Percentiles rank a stretch among this genome's conserved stretches.
Evolutionary conservation across 164 flowering plant genomes (phyloP).

Genomic region (Annona squamosa): DNA sequence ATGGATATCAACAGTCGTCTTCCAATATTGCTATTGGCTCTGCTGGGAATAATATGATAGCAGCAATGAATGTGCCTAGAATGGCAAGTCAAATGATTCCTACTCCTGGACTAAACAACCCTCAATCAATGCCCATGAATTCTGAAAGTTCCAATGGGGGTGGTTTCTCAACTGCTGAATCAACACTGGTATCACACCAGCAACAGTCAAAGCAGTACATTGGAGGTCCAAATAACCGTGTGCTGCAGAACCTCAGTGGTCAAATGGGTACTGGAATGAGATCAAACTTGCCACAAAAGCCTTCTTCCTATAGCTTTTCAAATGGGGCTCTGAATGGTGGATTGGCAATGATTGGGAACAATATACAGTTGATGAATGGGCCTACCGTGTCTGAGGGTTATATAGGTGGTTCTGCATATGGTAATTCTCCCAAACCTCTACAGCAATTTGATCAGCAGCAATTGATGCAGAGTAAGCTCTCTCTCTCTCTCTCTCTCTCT

Average conservation of each 20-base stretch:
- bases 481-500: conserved; percentile 32
- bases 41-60: conserved; percentile 44
- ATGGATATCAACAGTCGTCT: conserved; percentile 73
- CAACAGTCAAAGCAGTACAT: conserved; percentile 55
- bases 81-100: conserved; percentile 88
- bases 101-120: conserved; percentile 74
- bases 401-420: conserved; percentile 36
- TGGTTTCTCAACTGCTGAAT: conserved; percentile 59
- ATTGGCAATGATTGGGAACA: conserved; percentile 49
- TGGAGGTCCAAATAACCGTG: conserved; percentile 67
- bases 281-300: conserved; percentile 58
- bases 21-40: conserved; percentile 38
- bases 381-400: conserved; percentile 57
- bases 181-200: conserved; percentile 48
- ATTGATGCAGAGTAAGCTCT: conserved; percentile 45
- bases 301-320: conserved; percentile 42
- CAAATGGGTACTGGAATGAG: conserved; percentile 65
- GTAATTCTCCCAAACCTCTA: conserved; percentile 43
- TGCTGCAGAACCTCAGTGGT: conserved; percentile 64
- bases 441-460: conserved; percentile 58
- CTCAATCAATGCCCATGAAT: conserved; percentile 42
- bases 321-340: conserved; percentile 68
- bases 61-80: conserved; percentile 51
- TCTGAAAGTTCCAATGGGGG: conserved; percentile 45
- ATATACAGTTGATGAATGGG: conserved; percentile 51